Conservation (phyloP, 257 asterid species). For the Solanum dulcamara region DNA sequence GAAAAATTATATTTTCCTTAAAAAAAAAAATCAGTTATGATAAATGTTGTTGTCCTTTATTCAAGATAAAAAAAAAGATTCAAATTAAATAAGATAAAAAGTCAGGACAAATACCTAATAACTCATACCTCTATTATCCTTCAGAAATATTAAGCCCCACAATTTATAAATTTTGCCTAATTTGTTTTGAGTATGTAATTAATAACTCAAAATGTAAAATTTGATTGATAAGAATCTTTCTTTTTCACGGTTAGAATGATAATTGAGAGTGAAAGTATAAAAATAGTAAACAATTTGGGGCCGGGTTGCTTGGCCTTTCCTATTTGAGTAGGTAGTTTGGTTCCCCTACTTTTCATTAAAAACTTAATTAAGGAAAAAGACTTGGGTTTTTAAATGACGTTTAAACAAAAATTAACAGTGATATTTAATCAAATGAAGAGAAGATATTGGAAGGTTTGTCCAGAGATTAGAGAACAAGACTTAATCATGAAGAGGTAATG, state of each 20-base stretch:
- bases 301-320: background rate
- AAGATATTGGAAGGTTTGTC: background rate
- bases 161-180: background rate
- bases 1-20: no score
- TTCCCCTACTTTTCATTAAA: background rate
- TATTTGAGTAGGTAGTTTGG: background rate
- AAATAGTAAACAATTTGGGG: background rate
- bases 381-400: background rate
- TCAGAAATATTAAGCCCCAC: background rate
- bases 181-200: background rate
- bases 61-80: background rate
- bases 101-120: background rate
- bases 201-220: background rate
- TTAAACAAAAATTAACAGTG: background rate
- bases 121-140: background rate
- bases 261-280: background rate
- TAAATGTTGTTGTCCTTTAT: fast-evolving
- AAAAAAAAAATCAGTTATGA: no score
- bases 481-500: conserved; percentile 1
- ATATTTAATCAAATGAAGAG: background rate
- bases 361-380: background rate
- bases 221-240: background rate
- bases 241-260: background rate
- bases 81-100: background rate
- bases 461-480: background rate